phyloP scores from a whole-genome alignment of 306 rosid genomes.

The Gillenia trifoliata region DNA sequence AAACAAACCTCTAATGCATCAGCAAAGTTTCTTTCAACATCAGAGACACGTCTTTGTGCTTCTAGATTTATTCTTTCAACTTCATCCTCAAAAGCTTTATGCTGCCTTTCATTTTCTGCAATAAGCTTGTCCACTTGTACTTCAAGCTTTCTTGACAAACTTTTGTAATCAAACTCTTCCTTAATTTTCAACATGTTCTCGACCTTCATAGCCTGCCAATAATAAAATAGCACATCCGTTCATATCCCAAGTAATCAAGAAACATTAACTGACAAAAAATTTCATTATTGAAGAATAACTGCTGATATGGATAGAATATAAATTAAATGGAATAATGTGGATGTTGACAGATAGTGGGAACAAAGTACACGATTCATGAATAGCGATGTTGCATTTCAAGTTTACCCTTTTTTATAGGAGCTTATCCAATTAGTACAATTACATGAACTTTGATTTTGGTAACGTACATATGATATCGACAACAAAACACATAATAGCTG shows the following conservation, averaged over 20 bases:
- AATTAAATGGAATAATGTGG: not conserved
- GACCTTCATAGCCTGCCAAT: slow-evolving; percentile 90
- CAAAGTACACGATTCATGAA: not conserved
- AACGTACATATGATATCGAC: not conserved
- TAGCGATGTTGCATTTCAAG: not conserved
- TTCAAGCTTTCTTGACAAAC: slow-evolving; percentile 88
- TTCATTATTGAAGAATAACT: not conserved
- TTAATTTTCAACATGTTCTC: slow-evolving; percentile 94
- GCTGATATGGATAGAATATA: not conserved
- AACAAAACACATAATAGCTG: not conserved
- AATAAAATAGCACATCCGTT: slow-evolving; percentile 17
- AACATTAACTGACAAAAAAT: not conserved
- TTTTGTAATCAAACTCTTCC: slow-evolving; percentile 97
- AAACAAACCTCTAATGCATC: slow-evolving; percentile 85
- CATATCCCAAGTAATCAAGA: slow-evolving; percentile 2
- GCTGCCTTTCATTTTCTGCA: slow-evolving; percentile 92
- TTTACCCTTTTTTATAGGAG: not conserved
- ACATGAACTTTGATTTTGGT: not conserved
- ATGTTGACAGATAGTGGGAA: not conserved
- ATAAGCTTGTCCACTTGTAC: slow-evolving; percentile 82
- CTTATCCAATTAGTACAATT: not conserved
- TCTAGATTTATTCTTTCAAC: slow-evolving; percentile 67
- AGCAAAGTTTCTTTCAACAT: slow-evolving; percentile 84
- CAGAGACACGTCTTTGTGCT: slow-evolving; percentile 64
- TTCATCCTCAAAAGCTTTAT: slow-evolving; percentile 77